phyloP scores from a whole-genome alignment of 306 rosid species.

The Datisca glomerata region DNA sequence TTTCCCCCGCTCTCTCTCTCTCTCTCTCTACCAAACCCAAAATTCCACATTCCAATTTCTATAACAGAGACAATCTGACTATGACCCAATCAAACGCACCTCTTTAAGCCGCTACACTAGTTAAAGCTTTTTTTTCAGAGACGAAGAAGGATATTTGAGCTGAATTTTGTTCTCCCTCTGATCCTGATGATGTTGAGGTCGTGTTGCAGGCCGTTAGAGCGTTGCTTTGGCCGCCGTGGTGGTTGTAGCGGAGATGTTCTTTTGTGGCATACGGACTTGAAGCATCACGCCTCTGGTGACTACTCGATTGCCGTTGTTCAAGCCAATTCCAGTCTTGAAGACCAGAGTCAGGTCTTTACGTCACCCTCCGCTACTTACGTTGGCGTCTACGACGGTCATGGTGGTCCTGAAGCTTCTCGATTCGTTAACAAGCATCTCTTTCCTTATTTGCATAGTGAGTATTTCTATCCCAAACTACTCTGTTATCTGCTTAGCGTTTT shows the following conservation, averaged over 20 bases:
- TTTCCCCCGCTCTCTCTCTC: slow-evolving; percentile 2
- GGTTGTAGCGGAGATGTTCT: slow-evolving; percentile 39
- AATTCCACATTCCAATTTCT: no score
- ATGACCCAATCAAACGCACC: neutral
- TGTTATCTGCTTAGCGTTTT: neutral
- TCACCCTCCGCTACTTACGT: slow-evolving; percentile 75
- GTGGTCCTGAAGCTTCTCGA: slow-evolving; percentile 94
- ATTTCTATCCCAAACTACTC: neutral
- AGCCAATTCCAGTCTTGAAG: slow-evolving; percentile 78
- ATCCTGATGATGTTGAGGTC: slow-evolving; percentile 40
- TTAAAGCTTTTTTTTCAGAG: neutral
- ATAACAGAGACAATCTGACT: no score
- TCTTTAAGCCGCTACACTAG: neutral
- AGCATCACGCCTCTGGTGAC: slow-evolving; percentile 83
- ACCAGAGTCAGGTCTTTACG: slow-evolving; percentile 88
- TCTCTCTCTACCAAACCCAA: neutral
- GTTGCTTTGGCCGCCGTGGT: slow-evolving; percentile 36
- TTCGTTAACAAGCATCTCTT: slow-evolving; percentile 70
- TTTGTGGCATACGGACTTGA: slow-evolving; percentile 79
- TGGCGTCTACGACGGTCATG: slow-evolving; percentile 94
- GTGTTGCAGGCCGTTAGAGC: slow-evolving; percentile 34
- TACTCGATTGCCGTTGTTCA: slow-evolving; percentile 94
- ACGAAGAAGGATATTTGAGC: neutral
- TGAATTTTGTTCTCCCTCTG: neutral
- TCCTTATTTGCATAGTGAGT: slow-evolving; percentile 57